Percentiles rank a stretch among this genome's conserved stretches.
phyloP scores from a whole-genome alignment of 2,329 filamentous ascomycete genomes.

The Nemania sp. region DNA sequence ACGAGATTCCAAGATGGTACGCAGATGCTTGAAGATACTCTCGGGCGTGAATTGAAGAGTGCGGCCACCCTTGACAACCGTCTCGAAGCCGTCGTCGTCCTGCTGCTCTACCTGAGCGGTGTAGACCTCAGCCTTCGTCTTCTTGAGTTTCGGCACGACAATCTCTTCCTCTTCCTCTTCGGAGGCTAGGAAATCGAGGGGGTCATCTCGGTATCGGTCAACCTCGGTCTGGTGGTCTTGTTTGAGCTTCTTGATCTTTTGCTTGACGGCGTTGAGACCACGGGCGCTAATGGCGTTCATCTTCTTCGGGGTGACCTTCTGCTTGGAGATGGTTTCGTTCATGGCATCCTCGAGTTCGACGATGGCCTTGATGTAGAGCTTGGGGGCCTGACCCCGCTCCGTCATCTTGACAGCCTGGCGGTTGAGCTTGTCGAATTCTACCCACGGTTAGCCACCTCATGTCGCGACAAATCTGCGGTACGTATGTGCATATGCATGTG shows the following conservation, averaged over 20 bases:
- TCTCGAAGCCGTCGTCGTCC: conserved; percentile 86
- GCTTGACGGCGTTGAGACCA: conserved; percentile 94
- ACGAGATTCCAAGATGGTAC: conserved; percentile 89
- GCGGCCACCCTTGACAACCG: conserved; percentile 86
- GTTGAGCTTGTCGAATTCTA: conserved; percentile 95
- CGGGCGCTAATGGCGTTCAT: conserved; percentile 97
- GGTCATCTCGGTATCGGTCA: conserved; percentile 79
- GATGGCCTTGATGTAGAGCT: conserved; percentile 89
- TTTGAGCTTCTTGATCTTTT: conserved; percentile 98
- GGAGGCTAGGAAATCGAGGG: conserved; percentile 39
- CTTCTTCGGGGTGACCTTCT: conserved; percentile 95
- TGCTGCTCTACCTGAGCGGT: conserved; percentile 58
- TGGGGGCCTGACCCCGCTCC: conserved; percentile 78
- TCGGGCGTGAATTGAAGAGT: conserved; percentile 91
- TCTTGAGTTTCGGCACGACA: conserved; percentile 55
- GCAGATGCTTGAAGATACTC: conserved; percentile 96
- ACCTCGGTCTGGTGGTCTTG: conserved; percentile 90
- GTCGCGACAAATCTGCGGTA: not conserved
- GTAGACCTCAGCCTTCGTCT: conserved; percentile 53
- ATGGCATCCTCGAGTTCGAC: conserved; percentile 93
- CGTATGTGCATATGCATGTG: not conserved
- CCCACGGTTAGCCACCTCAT: conserved; percentile 15
- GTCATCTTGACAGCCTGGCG: conserved; percentile 79
- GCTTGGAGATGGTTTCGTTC: conserved; percentile 91
- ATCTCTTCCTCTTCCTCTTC: conserved; percentile 77